A percentile compares a stretch with the other conserved stretches of the same genome.
phyloP scores from a whole-genome alignment of 192 early-diverging fungal species.

The Coemansia sp. region DNA sequence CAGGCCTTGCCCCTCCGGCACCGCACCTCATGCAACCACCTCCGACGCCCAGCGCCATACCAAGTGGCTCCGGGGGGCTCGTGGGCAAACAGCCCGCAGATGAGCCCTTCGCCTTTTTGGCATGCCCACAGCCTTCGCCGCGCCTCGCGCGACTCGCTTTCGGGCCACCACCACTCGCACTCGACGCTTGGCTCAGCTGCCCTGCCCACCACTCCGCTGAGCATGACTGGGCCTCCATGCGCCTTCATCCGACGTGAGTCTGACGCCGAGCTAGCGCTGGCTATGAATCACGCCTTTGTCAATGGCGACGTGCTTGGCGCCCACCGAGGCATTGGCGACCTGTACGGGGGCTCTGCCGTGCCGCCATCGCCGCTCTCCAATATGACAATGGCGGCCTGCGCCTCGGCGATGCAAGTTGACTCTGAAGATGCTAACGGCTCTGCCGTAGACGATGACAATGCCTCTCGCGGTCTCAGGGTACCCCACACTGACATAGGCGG shows the following conservation, averaged over 20 bases:
- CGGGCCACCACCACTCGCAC: slow-evolving; percentile 18
- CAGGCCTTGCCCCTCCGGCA: slow-evolving; percentile 46
- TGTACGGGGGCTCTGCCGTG: slow-evolving; percentile 29
- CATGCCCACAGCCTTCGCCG: slow-evolving; percentile 35
- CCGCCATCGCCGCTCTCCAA: slow-evolving; percentile 50
- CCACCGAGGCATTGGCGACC: slow-evolving; percentile 38
- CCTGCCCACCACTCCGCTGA: slow-evolving; percentile 2
- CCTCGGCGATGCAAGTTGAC: slow-evolving; percentile 29
- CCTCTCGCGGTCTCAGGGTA: not conserved
- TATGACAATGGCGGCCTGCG: slow-evolving; percentile 22
- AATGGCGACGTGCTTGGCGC: slow-evolving; percentile 46
- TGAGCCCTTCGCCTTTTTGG: slow-evolving; percentile 48
- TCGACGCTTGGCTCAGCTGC: slow-evolving; percentile 6
- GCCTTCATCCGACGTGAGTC: slow-evolving; percentile 46
- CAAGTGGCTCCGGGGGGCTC: slow-evolving; percentile 33
- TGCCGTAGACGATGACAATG: not conserved
- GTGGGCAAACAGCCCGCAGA: slow-evolving; percentile 49
- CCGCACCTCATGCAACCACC: slow-evolving; percentile 45
- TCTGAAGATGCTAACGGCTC: not conserved
- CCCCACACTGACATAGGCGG: not conserved
- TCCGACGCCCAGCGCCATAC: slow-evolving; percentile 54
- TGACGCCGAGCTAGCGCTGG: slow-evolving; percentile 53
- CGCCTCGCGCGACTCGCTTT: slow-evolving; percentile 45
- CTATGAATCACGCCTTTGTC: slow-evolving; percentile 54
- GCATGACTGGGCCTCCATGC: slow-evolving; percentile 7